Evolutionary conservation across 495 filamentous ascomycete species (phyloP), one percentile per base, ranked within the genome.

Genomic region (Penicillium lividum): DNA sequence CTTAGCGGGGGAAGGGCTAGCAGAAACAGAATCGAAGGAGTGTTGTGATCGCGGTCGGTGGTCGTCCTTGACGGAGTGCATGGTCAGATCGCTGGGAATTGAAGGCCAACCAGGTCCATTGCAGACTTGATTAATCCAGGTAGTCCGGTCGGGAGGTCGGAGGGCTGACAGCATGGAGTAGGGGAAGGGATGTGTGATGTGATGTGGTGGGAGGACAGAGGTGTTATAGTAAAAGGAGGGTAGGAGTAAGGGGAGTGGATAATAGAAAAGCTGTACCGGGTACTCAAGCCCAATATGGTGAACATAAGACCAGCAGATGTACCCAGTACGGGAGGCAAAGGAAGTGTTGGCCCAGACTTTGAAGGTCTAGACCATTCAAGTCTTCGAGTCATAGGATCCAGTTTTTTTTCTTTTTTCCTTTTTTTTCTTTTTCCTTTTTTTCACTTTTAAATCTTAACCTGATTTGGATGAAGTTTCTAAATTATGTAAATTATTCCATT

Each of bases 91-190:
- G 65, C 71, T 58, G 57, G 64, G 11, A 63, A 62, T 54, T 48
- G 61, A 51, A 67, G 70, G 66, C 57, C 66, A 67, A 61, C 59
- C 65, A 51, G 65, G 64, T 71, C 73, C 74, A 77, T 77, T 65
- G 62, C 70, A 77, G 62, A 67, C 65, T 57, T 60, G 42, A 70
- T 72, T 68, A 69, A 77, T 77, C 63, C 66, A 73, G 65, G 64
- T 51, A 54, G 50, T 60, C 43, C 45, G 59, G 55, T 68, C 61
- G 54, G 50, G 50, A 54, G 58, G 63, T 53, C 40, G 60, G 40
- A 53, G 52, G 30, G 54, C 25, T 46, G 64, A 43, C 58, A 60
- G 58, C 52, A 66, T 61, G 48, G 51, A 62, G 43, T 47, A 47
- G 59, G 34, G 51, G 29, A 49, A 42, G 56, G 50, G 46, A 16